Evolutionary conservation across 192 early-diverging fungal genomes (phyloP).

Genomic region (Coemansia sp.): DNA sequence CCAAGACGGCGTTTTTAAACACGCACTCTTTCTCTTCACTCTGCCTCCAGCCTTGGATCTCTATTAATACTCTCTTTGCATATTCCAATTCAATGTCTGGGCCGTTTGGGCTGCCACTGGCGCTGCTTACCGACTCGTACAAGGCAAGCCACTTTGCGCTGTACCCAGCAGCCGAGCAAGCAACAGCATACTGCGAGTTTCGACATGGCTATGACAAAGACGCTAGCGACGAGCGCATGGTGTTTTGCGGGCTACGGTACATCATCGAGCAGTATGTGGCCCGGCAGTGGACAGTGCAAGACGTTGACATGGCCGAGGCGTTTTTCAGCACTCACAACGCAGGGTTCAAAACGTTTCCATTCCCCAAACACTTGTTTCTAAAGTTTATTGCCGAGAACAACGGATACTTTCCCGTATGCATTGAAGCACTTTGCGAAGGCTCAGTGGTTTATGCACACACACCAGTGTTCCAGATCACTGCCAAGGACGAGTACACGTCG

Average conservation of each 20-base stretch:
- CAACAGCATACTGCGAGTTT: conserved; percentile 82
- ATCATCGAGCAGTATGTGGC: conserved; percentile 73
- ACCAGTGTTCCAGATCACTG: conserved; percentile 78
- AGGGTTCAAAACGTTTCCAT: conserved; percentile 62
- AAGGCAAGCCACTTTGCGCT: conserved; percentile 72
- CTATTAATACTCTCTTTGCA: not conserved
- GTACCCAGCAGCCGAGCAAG: conserved; percentile 66
- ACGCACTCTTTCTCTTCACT: not conserved
- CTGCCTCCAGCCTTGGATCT: not conserved
- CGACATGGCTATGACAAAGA: conserved; percentile 65
- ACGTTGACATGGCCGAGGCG: conserved; percentile 60
- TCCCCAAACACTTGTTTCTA: conserved; percentile 71
- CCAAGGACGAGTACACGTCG: conserved; percentile 63
- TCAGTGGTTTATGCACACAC: conserved; percentile 75
- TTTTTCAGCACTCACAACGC: conserved; percentile 78
- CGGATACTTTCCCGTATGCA: conserved; percentile 82
- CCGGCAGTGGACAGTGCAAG: conserved; percentile 62
- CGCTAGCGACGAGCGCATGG: conserved; percentile 63
- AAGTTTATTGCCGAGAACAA: conserved; percentile 73
- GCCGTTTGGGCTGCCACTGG: conserved; percentile 55
- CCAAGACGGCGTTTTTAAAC: not conserved
- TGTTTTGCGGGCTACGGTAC: conserved; percentile 84
- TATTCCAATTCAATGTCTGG: conserved; percentile 34
- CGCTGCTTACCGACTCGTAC: conserved; percentile 81
- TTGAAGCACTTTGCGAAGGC: conserved; percentile 76